A percentile compares a stretch with the other conserved stretches of the same genome.
Conservation (phyloP, 331 rosid species). For the Cydonia oblonga region DNA sequence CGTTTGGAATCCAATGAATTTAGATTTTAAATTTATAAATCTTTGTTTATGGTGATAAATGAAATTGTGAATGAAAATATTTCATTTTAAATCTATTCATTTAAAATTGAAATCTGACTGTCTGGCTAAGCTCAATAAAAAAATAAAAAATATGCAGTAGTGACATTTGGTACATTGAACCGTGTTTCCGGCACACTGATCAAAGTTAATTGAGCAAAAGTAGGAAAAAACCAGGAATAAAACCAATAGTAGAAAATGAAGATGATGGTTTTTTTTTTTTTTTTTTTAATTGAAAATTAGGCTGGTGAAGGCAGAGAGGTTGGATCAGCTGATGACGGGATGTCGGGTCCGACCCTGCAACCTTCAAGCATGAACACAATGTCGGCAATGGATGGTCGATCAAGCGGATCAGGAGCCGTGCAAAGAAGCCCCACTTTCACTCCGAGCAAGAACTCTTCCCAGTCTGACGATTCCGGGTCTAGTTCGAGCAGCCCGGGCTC, state of each 20-base stretch:
- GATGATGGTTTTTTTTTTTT: not conserved
- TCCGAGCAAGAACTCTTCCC: slow-evolving; percentile 84
- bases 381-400: slow-evolving; percentile 67
- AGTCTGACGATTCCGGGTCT: slow-evolving; percentile 76
- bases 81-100: too few relatives aligned
- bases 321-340: slow-evolving; percentile 78
- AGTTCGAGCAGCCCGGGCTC: slow-evolving; percentile 81
- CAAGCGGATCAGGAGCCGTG: slow-evolving; percentile 82
- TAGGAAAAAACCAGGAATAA: not conserved
- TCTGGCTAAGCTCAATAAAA: not conserved
- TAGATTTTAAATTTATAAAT: too few relatives aligned
- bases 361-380: slow-evolving; percentile 93
- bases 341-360: slow-evolving; percentile 72
- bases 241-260: not conserved
- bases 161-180: too few relatives aligned
- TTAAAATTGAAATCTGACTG: not conserved
- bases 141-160: too few relatives aligned
- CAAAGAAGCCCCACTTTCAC: slow-evolving; percentile 69
- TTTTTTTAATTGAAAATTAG: not conserved
- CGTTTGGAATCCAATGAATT: too few relatives aligned
- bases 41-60: too few relatives aligned
- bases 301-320: slow-evolving; percentile 64
- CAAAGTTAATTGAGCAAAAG: not conserved
- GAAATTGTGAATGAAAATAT: too few relatives aligned
- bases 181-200: too few relatives aligned